A percentile compares a stretch with the other conserved stretches of the same genome.
Evolutionary conservation across 2,329 filamentous ascomycete genomes (phyloP).

Genomic region (Monascus ruber): DNA sequence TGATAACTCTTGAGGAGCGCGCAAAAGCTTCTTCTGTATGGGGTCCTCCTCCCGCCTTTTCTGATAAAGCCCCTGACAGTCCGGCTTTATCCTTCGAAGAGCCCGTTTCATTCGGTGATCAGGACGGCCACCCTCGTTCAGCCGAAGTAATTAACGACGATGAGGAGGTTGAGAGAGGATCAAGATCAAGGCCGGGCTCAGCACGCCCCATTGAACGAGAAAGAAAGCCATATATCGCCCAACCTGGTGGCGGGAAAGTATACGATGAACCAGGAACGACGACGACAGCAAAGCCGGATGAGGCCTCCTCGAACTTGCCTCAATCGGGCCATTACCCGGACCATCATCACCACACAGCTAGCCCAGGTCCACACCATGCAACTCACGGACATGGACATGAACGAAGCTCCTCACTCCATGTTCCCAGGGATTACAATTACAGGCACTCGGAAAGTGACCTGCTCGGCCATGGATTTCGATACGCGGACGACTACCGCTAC

Average conservation of each 20-base stretch:
- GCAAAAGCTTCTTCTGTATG: constrained; percentile 16
- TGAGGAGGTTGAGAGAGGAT: constrained; percentile 14
- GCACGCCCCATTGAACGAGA: constrained; percentile 51
- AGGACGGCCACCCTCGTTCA: constrained; percentile 28
- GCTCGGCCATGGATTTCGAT: constrained; percentile 9
- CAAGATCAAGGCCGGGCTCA: constrained; percentile 26
- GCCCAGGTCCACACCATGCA: constrained; percentile 7
- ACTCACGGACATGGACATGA: constrained; percentile 7
- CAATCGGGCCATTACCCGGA: constrained; percentile 40
- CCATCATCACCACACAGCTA: constrained; percentile 11
- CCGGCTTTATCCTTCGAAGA: constrained; percentile 9
- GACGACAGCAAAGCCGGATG: constrained; percentile 42
- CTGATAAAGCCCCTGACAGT: not conserved
- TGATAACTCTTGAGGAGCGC: constrained; percentile 26
- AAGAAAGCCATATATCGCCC: constrained; percentile 51
- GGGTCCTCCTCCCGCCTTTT: constrained; percentile 9
- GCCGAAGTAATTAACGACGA: constrained; percentile 30
- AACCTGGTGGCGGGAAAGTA: constrained; percentile 48
- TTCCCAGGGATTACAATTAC: constrained; percentile 15
- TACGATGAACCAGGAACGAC: constrained; percentile 32
- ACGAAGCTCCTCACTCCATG: constrained; percentile 23
- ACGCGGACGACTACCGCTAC: constrained; percentile 15
- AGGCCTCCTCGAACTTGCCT: constrained; percentile 45
- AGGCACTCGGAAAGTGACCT: constrained; percentile 27
- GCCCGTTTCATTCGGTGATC: constrained; percentile 18